Base-by-base conservation (phyloP, 1,284 basidiomycete species). In the Exobasidium cylindrosporum region DNA sequence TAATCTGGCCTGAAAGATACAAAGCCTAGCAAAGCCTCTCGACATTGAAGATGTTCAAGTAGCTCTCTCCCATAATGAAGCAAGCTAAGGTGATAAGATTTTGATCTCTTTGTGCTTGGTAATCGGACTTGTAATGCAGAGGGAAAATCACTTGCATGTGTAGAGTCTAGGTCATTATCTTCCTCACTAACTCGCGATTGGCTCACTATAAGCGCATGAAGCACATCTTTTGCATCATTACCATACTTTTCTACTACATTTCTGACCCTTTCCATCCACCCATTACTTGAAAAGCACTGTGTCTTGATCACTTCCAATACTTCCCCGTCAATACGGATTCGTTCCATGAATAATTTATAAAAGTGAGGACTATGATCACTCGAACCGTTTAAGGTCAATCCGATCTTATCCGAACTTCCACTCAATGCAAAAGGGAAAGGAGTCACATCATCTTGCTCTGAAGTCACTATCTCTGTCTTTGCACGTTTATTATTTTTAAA, bases 21-120 rank as follows among this genome's bases (percentile, higher is more conserved):
- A 23, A 59, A n/a, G 4, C 58, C 55, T 0, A 52, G 24, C 68
- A 72, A 70, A 21, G 68, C 68, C 35, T 72, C 61, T 35, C 64
- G 60, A 45, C 65, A n/a, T 45, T 68, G 70, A 1, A 70, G 54
- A 44, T 72, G 68, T 44, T 70, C 70, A 11, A 72, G 65, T 28
- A 68, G 60, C 55, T 72, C 68, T 28, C 64, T 40, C 2, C 68
- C 65, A 21, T 66, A 55, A 28, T 66, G 66, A 2, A 68, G 29
- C 14, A 70, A 57, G 54, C 58, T 58, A 3, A 72, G 61, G 29
- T 72, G 70, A 44, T 72, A 65, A 0, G 66, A 60, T 2, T 61
- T 63, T 4, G 68, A 70, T 23, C 70, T 56, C 14, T 63, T 46
- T 7, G 62, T 67, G 5, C 62, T 61, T 0, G 69, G 67, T 0